A percentile compares a stretch with the other conserved stretches of the same genome.
Conservation (phyloP, 495 filamentous ascomycete species). For the Penicillium canariense region DNA sequence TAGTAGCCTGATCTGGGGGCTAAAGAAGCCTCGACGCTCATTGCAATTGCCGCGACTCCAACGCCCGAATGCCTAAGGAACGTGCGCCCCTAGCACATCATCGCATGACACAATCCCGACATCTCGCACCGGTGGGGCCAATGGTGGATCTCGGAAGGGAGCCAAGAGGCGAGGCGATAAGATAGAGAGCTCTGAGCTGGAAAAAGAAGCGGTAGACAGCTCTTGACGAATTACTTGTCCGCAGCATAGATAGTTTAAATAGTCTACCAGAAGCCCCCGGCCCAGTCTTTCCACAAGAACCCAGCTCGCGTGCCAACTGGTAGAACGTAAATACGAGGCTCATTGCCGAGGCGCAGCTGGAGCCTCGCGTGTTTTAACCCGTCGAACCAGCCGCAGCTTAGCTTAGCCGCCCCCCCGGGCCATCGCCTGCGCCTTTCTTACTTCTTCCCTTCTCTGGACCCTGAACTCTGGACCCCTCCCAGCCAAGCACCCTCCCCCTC, state of each 20-base stretch:
- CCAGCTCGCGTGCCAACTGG: too few species aligned
- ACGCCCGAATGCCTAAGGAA: background rate
- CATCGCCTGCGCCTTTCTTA: background rate
- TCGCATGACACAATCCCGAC: background rate
- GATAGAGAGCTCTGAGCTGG: constrained; percentile 1
- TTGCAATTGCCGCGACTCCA: background rate
- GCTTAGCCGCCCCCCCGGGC: background rate
- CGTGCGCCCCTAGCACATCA: background rate
- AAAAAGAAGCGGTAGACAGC: background rate
- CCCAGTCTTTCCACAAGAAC: background rate
- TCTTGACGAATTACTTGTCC: background rate
- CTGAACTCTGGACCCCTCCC: background rate
- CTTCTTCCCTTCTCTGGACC: background rate
- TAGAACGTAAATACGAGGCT: background rate
- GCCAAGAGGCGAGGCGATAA: background rate
- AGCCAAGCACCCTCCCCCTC: background rate
- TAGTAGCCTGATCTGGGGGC: background rate
- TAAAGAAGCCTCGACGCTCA: background rate
- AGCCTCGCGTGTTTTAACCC: background rate
- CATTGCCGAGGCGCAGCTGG: background rate
- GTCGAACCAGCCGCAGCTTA: background rate
- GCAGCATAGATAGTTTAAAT: background rate
- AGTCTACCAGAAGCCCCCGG: background rate
- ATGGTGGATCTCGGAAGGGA: constrained; percentile 10
- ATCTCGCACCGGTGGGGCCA: constrained; percentile 1